A percentile compares a stretch with the other conserved stretches of the same genome.
Evolutionary conservation across 768 basidiomycete genomes (phyloP).

Genomic region (Daedaleopsis sinensis): DNA sequence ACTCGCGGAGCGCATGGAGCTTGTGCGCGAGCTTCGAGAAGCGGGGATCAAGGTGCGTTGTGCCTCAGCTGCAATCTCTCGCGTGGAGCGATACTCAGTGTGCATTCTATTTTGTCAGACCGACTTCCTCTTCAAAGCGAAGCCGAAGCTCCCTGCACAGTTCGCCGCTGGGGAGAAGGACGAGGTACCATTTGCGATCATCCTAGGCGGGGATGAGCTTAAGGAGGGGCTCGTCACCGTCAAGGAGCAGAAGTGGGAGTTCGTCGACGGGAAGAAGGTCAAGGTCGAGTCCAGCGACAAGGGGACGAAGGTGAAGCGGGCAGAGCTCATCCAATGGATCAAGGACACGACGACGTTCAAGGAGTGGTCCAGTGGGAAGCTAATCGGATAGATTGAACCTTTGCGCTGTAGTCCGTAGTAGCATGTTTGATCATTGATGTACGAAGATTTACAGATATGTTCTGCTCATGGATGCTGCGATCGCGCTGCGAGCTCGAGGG

Average conservation of each 20-base stretch:
- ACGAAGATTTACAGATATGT: conserved; percentile 13
- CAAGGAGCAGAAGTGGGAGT: conserved; percentile 88
- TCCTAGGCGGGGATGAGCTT: conserved; percentile 87
- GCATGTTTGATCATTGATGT: conserved; percentile 8
- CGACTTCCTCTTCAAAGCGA: conserved; percentile 91
- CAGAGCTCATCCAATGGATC: conserved; percentile 38
- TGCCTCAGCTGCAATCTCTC: neutral
- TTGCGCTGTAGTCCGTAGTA: neutral
- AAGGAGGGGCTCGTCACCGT: conserved; percentile 84
- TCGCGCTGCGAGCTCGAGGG: too few species aligned
- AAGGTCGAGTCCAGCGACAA: conserved; percentile 55
- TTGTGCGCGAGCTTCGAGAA: conserved; percentile 80
- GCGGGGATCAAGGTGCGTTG: conserved; percentile 81
- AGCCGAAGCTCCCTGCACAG: conserved; percentile 86
- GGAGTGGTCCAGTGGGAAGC: conserved; percentile 37
- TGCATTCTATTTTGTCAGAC: conserved; percentile 48
- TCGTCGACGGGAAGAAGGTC: conserved; percentile 70
- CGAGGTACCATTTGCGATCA: conserved; percentile 90
- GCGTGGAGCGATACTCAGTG: conserved; percentile 1
- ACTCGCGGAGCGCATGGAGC: conserved; percentile 78
- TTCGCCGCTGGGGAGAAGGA: conserved; percentile 91
- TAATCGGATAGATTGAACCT: conserved; percentile 16
- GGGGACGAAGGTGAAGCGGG: conserved; percentile 44
- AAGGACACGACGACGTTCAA: conserved; percentile 33
- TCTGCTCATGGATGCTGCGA: too few species aligned